Evolutionary conservation across 2,329 filamentous ascomycete genomes (phyloP), one percentile per base, ranked within the genome.

Genomic region (Paecilomyces sp.): DNA sequence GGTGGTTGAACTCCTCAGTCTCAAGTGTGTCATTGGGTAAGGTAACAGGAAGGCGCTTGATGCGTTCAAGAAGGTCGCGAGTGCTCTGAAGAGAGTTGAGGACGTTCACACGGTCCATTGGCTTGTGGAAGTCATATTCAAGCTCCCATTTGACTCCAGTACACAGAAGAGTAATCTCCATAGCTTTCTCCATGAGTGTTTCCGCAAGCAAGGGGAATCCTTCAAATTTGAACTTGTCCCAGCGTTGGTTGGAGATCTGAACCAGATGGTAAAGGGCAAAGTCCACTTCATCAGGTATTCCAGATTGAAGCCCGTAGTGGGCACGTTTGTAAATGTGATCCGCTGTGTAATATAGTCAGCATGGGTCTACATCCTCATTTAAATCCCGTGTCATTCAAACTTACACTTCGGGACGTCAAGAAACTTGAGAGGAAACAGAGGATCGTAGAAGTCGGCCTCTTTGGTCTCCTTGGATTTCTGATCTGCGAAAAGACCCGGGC

Each of bases 171-270:
- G 89, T 89, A 50, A 96, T 83, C 63, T 92, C 86, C 56, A 97
- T 80, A 1, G 89, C 87, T 70, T 95, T 95, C 62, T 92, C 89
- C 58, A 96, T 86, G 9, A 99, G 82, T 2, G 90, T 90, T 74
- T 97, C 94, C 0, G 91, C 91, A 30, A 99, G 82, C 9, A 91
- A 88, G 1, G 90, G 88, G 66, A 97, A 97, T 4, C 91, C 90
- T 67, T 96, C 92, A 65, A 97, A 97, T 62, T 91, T 89, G 76
- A 96, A 97, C 74, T 96, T 96, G 72, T 97, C 94, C 54, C 93
- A 93, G 52, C 92, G 85, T 74, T 97, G 92, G 70, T 88, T 94
- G 0, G 92, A 97, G 30, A 97, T 97, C 72, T 96, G 96, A 61
- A 97, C 92, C 3, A 97, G 79, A 68, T 97, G 93, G 67, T 96